These are phyloP conservation scores for Leishmania turanica DNA, from an alignment of 208 protist species.

Conservation along the genomic window DNA sequence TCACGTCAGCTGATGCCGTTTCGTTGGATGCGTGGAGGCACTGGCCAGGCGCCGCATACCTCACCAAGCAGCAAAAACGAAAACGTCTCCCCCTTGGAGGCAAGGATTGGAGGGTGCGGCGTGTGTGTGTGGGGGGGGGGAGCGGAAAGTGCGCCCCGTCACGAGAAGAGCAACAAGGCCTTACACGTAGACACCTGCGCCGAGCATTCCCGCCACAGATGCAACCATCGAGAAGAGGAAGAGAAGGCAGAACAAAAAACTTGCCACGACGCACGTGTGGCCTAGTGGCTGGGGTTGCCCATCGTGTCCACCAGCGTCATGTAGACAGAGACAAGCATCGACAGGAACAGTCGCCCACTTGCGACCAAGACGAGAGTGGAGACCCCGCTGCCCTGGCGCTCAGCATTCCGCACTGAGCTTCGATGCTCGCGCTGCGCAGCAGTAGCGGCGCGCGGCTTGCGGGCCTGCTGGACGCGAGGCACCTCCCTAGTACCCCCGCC, in stretches of 20 bases:
- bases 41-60: background rate
- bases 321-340: slow-evolving; percentile 1
- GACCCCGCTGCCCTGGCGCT: slow-evolving; percentile 1
- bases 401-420: background rate
- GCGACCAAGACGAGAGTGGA: slow-evolving; percentile 26
- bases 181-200: background rate
- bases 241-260: background rate
- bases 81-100: background rate
- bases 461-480: slow-evolving; percentile 54
- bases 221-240: background rate
- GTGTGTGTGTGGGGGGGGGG: too few species aligned
- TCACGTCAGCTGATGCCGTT: background rate
- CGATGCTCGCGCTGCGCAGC: slow-evolving; percentile 25
- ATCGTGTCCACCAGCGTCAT: background rate
- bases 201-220: background rate
- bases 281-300: background rate
- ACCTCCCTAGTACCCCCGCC: slow-evolving; percentile 6
- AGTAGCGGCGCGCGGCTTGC: slow-evolving; percentile 38
- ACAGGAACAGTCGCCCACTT: slow-evolving; percentile 27
- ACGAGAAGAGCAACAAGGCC: background rate
- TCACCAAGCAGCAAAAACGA: too few species aligned
- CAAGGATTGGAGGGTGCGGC: background rate
- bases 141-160: background rate
- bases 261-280: background rate
- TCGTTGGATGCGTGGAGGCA: background rate